Conservation (phyloP, 2,329 filamentous ascomycete species). For the Teratosphaeria viscida region DNA sequence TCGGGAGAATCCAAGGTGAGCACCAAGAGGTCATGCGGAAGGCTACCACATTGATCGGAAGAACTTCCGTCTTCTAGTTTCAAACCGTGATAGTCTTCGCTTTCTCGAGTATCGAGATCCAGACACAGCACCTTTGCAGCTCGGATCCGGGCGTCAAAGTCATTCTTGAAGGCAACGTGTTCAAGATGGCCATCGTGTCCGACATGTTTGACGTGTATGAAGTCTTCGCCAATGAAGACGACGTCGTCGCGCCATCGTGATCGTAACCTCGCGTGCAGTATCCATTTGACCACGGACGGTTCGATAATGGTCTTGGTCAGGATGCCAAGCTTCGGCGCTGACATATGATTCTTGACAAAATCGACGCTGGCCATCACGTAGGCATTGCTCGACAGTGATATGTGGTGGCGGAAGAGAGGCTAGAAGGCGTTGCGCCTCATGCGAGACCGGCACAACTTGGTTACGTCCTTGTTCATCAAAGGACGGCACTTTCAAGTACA, state of each 20-base stretch:
- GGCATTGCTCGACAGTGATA: not conserved
- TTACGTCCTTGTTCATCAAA: not conserved
- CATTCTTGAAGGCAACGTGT: slow-evolving; percentile 63
- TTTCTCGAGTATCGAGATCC: slow-evolving; percentile 49
- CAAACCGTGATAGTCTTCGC: slow-evolving; percentile 16
- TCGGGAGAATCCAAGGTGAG: slow-evolving; percentile 59
- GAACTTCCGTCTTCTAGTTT: slow-evolving; percentile 14
- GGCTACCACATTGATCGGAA: not conserved
- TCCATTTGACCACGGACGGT: slow-evolving; percentile 64
- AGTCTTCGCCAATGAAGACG: slow-evolving; percentile 74
- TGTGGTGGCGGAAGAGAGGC: not conserved
- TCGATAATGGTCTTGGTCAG: slow-evolving; percentile 68
- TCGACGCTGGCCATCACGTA: not conserved
- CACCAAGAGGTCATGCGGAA: slow-evolving; percentile 69
- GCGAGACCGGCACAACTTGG: not conserved
- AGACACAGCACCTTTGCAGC: slow-evolving; percentile 46
- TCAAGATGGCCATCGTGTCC: slow-evolving; percentile 55
- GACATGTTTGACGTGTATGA: slow-evolving; percentile 65
- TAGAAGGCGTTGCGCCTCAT: not conserved
- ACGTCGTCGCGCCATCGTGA: slow-evolving; percentile 65
- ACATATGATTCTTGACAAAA: not conserved
- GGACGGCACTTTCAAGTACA: not conserved
- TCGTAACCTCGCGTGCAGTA: slow-evolving; percentile 70
- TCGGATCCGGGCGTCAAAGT: slow-evolving; percentile 70
- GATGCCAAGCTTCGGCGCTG: slow-evolving; percentile 48